Evolutionary conservation across 2,329 filamentous ascomycete species (phyloP).

Genomic region (Fusarium brevicatenulatum): DNA sequence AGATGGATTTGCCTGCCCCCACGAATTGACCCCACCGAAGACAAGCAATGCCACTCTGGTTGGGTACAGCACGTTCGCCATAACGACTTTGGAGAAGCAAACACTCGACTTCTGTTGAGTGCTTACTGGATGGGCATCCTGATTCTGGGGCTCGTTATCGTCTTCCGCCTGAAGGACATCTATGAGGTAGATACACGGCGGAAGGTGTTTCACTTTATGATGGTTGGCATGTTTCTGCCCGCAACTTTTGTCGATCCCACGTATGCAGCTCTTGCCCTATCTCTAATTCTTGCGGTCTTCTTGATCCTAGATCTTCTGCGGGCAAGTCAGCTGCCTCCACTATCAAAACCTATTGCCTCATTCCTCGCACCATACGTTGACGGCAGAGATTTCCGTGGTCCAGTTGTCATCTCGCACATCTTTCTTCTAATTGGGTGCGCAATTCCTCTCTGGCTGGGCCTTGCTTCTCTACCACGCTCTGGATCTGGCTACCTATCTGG

Average conservation of each 20-base stretch:
- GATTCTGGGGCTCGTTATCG: constrained; percentile 74
- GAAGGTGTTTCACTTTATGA: constrained; percentile 98
- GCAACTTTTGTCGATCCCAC: constrained; percentile 87
- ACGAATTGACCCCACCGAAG: constrained; percentile 44
- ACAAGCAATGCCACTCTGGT: constrained; percentile 60
- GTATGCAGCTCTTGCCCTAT: constrained; percentile 83
- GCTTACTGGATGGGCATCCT: constrained; percentile 80
- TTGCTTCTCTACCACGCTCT: constrained; percentile 73
- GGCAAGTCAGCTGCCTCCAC: constrained; percentile 88
- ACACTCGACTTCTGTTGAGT: constrained; percentile 79
- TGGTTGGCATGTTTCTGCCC: constrained; percentile 95
- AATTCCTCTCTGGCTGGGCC: constrained; percentile 89
- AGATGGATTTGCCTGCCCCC: constrained; percentile 79
- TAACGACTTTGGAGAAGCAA: constrained; percentile 75
- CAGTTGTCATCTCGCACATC: constrained; percentile 95
- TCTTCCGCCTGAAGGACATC: constrained; percentile 77
- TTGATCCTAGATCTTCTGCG: constrained; percentile 88
- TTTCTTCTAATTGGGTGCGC: constrained; percentile 96
- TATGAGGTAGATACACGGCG: constrained; percentile 95
- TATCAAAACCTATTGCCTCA: constrained; percentile 84
- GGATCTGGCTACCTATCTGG: constrained; percentile 67
- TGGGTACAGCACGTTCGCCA: constrained; percentile 74
- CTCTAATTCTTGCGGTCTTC: constrained; percentile 83
- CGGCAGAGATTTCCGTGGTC: constrained; percentile 89
- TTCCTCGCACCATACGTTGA: constrained; percentile 96